Base-by-base conservation (phyloP, 805 yeast species). In the Allodekkera sacchari region DNA sequence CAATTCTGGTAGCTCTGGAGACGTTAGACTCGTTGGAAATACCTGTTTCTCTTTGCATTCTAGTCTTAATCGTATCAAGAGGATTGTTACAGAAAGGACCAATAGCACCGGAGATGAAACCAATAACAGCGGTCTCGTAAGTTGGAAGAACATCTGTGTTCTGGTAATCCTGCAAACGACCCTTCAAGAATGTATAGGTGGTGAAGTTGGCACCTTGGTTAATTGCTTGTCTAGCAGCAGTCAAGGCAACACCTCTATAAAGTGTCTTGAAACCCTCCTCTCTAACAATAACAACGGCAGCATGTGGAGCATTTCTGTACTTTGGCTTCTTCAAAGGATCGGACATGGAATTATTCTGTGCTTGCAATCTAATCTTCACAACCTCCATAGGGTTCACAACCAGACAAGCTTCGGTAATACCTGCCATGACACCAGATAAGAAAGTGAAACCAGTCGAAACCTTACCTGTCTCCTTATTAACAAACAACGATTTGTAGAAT, bases 1-100 rank as follows among this genome's bases (percentile, higher is more conserved):
- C 84, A 50, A 92, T 89, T 55, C 88, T 72, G 23, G 69, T 60
- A 47, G 89, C 87, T 60, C 95, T 74, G 34, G 72, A 74, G 58
- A 84, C 55, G 21, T 92, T 89, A 6, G 82, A 69, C 43, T 63
- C 68, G 27, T 67, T 63, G n/a, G 74, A 60, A 6, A 71, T 68
- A 31, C 76, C 83, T 27, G 83, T 69, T 52, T 87, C 94, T 56
- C 85, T 83, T 62, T 89, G 98, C 74, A 89, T 78, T 59, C 98
- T 76, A 23, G 98, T 89, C 63, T 89, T 89, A 57, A 89, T 87
- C 41, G 96, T 92, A 61, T 89, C 98, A 52, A 89, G 72, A 18
- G 98, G 98, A 41, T 96, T 96, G 55, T 89, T 89, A 36, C 96
- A 84, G 59, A 89, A 79, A 9, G 98, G 98, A 22, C 98, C 98